These are phyloP conservation scores for Cladosporium sp. DNA, from an alignment of 2,329 filamentous ascomycete genomes.

Conservation along the genomic window DNA sequence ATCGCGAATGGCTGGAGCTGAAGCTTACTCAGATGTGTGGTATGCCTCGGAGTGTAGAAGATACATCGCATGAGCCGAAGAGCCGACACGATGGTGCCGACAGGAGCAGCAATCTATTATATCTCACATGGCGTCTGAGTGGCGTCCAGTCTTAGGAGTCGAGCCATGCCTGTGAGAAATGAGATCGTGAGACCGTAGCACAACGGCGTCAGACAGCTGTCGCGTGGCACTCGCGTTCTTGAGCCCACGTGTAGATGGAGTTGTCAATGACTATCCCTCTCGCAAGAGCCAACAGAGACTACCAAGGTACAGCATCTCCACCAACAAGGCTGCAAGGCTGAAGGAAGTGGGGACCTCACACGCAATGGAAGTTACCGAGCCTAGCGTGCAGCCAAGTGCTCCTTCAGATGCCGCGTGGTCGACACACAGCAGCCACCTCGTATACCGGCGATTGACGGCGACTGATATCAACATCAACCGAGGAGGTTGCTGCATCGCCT, in stretches of 20 bases:
- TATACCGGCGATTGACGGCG: neutral
- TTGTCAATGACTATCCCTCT: neutral
- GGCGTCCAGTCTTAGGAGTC: neutral
- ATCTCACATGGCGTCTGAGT: neutral
- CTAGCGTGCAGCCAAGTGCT: neutral
- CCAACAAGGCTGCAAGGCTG: neutral
- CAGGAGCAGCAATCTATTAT: neutral
- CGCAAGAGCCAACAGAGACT: neutral
- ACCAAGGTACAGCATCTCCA: neutral
- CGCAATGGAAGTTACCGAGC: neutral
- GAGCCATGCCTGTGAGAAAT: neutral
- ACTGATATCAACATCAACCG: neutral
- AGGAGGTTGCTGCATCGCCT: neutral
- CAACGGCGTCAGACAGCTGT: neutral
- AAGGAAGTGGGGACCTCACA: neutral
- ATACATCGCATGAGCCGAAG: neutral
- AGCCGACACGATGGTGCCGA: neutral
- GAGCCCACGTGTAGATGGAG: neutral
- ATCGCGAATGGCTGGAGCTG: neutral
- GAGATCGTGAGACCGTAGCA: neutral
- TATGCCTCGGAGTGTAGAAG: neutral
- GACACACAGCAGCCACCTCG: neutral
- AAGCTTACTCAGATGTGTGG: neutral
- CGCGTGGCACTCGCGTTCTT: neutral
- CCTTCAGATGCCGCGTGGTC: neutral